Base-by-base conservation (phyloP, 257 asterid genomes). In the Fraxinus cuspidata region DNA sequence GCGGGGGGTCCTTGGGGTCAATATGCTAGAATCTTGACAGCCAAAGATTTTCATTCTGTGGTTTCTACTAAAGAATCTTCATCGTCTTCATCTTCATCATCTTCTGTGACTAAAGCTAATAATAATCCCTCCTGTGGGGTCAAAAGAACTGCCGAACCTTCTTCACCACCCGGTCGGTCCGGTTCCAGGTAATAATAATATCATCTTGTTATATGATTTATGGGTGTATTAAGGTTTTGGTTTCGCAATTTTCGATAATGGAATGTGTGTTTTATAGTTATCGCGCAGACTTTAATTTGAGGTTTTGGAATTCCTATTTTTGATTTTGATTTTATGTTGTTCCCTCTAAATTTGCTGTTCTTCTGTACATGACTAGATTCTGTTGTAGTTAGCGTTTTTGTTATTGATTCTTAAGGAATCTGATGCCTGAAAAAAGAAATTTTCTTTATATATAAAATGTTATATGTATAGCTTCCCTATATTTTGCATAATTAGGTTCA, bases 81-180 rank as follows among this genome's bases (percentile, higher is more conserved):
- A 0, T 89, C 87, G 0, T 88, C 92, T 16, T 71, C 91, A 0
- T 91, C 94, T 3, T 87, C 96, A 0, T 90, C 90, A 5, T 86
- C 94, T 32, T 82, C 92, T 77, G 84, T 78, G 11, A 83, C 85
- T n/a, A 89, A 79, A 84, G 73, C 81, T 78, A 74, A 58, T 80
- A 77, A 73, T 49, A 82, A 70, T 85, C 84, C 85, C 69, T 78
- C 86, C 25, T 87, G 89, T 79, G 96, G 97, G 47, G 88, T 87
- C 5, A 92, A 94, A 82, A 85, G 97, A 80, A 81, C 85, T 69
- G 98, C 97, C n/a, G 94, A 90, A 38, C 88, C 97, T n/a, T 78
- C 86, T 75, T 92, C 98, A 2, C 97, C 97, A 73, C 92, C 96
- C 5, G 84, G 72, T 44, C 95, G 92, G 74, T 83, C 95, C 67